phyloP scores from a whole-genome alignment of 1,284 basidiomycete species.

The Cerioporus squamosus region DNA sequence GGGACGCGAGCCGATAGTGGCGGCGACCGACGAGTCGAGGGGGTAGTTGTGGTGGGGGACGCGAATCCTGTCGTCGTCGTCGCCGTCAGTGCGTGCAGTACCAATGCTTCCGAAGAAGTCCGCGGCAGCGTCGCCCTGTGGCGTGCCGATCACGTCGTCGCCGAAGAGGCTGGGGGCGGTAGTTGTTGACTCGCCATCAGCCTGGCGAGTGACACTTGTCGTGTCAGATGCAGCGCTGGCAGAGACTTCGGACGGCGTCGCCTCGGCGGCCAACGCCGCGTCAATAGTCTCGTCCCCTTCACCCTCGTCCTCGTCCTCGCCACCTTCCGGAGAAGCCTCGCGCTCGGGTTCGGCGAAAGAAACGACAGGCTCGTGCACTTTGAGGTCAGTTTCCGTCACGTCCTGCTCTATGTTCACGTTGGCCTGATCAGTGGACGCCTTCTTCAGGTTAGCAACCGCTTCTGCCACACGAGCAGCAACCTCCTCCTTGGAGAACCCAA shows the following conservation, averaged over 20 bases:
- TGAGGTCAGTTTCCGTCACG: conserved; percentile 45
- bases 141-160: conserved; percentile 70
- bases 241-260: conserved; percentile 77
- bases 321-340: conserved; percentile 36
- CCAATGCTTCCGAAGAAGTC: conserved; percentile 92
- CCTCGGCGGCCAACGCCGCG: conserved; percentile 40
- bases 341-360: conserved; percentile 77
- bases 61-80: conserved; percentile 51
- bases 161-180: conserved; percentile 90
- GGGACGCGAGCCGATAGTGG: conserved; percentile 86
- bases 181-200: conserved; percentile 78
- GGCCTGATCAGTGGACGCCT: conserved; percentile 39
- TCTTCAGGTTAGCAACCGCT: conserved; percentile 78
- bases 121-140: conserved; percentile 65
- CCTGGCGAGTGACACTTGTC: conserved; percentile 60
- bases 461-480: conserved; percentile 81
- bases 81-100: conserved; percentile 57
- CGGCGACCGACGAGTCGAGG: conserved; percentile 87
- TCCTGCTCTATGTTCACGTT: conserved; percentile 37
- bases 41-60: conserved; percentile 83
- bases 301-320: conserved; percentile 43
- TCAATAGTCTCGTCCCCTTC: conserved; percentile 55
- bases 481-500: conserved; percentile 94
- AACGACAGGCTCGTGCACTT: conserved; percentile 70
- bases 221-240: conserved; percentile 65